Base-by-base conservation (phyloP, 2,329 filamentous ascomycete species). In the Penicillium freii region DNA sequence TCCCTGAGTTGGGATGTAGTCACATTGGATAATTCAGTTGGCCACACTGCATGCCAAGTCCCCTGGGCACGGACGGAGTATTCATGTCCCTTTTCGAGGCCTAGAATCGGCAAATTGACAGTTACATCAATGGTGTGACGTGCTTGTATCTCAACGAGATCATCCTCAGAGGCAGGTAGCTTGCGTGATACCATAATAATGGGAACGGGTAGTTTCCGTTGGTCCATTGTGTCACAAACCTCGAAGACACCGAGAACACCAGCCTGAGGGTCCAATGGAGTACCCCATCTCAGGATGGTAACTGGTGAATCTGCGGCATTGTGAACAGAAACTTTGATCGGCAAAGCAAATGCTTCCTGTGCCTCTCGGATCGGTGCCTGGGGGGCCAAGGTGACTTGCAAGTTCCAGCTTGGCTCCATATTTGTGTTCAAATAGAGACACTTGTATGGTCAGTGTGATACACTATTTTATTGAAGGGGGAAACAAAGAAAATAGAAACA, bases 241-340 rank as follows among this genome's bases (percentile, higher is more conserved):
- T 66, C 54, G 44, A 74, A 74, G 17, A 73, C 51, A 7, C 71
- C 68, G n/a, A 73, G 62, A 6, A 69, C 53, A 21, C 62, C 62
- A 6, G 73, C 73, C 7, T 59, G 62, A 7, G 65, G 58, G 50
- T 77, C 76, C 4, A 77, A 63, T 1, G 73, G 74, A 5, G 66
- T 73, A 3, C 66, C 69, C 75, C 75, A 78, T 58, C 62, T 68
- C 4, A 78, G 62, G 5, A 78, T 43, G 0, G 70, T 76, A 15
- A 75, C 54, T 15, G 69, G 54, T 2, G 63, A 48, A 5, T 65
- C 47, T 0, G 68, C 65, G 1, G 62, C 58, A 40, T 75, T 77
- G 27, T 63, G 54, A 21, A 73, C 54, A 1, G 66, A 60, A 34
- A 71, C 66, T 29, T 64, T 62, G 47, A 73, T 57, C n/a, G 66